Base-by-base conservation (phyloP, 2,329 filamentous ascomycete species). In the Diplodia scrobiculata region DNA sequence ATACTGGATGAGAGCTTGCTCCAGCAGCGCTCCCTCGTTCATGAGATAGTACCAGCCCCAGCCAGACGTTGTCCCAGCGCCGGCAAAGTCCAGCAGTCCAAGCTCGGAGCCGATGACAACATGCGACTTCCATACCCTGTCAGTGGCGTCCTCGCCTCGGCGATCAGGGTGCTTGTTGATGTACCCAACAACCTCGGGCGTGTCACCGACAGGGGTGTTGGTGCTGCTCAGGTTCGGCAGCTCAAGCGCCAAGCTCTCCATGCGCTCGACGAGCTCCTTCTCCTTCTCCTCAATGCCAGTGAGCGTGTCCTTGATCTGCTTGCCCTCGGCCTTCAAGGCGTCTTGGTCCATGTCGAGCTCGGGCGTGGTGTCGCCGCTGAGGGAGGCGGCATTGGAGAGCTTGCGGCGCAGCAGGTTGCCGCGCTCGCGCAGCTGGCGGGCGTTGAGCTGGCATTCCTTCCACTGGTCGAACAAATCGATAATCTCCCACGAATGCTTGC, bases 31-130 rank as follows among this genome's bases (percentile, higher is more conserved):
- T 9, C 88, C 95, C 73, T 96, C 93, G 74, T 94, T 91, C n/a
- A 91, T 83, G 11, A 99, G 86, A 78, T 92, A 98, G 80, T 99
- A 99, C 91, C 92, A 99, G 1, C 95, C 95, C 94, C 94, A 99
- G 45, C 95, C 95, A 3, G 89, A 91, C 1, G 91, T 89, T n/a
- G 86, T 87, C 1, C 89, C 89, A 5, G 92, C 92, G 67, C 85
- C 88, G 5, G 89, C 83, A 74, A 99, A 97, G 79, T 99, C 94
- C 62, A 99, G 83, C n/a, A 99, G 84, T 38, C 89, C 88, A n/a
- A 99, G 85, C 73, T 92, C 87, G 4, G 87, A 83, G 36, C 95
- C 95, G 71, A 99, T 94, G 70, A 94, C 86, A 7, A 95, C 90
- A 76, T 97, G 93, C 0, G 91, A 94, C 50, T 87, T 84, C 84